phyloP scores from a whole-genome alignment of 2,329 filamentous ascomycete species.

The Monosporascus sp. region DNA sequence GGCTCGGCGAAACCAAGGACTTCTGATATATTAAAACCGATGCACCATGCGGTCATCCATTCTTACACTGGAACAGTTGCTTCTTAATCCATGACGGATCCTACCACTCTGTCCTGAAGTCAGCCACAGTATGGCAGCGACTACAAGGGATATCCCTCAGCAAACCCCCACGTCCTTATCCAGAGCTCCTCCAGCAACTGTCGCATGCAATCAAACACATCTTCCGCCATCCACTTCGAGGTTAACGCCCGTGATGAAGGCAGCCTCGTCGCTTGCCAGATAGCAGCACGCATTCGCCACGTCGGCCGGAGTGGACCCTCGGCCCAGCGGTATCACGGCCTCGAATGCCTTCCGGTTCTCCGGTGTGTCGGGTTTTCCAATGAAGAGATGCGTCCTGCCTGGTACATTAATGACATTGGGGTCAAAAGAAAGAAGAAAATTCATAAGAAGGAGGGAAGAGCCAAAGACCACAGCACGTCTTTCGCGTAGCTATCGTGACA shows the following conservation, averaged over 20 bases:
- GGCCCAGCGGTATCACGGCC: conserved; percentile 48
- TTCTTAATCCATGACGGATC: too few relatives aligned
- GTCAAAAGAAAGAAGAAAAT: too few relatives aligned
- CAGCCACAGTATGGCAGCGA: too few relatives aligned
- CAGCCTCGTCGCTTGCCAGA: conserved; percentile 65
- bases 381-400: conserved; percentile 41
- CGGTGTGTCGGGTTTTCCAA: conserved; percentile 57
- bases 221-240: conserved; percentile 47
- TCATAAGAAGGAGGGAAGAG: too few relatives aligned
- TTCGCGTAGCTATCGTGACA: not conserved
- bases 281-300: conserved; percentile 68
- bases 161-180: not conserved
- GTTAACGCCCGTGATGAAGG: conserved; percentile 68
- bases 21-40: not conserved
- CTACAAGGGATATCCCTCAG: too few relatives aligned
- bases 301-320: conserved; percentile 55
- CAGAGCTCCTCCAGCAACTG: not conserved
- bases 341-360: conserved; percentile 54
- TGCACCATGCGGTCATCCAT: not conserved
- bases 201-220: conserved; percentile 16
- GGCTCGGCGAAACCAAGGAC: not conserved
- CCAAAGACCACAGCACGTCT: too few relatives aligned
- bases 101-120: too few relatives aligned
- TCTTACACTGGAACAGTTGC: too few relatives aligned
- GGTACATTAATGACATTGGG: too few relatives aligned